Evolutionary conservation across 352 stramenopile species (phyloP).

Genomic region (Thalassiosira gravida): DNA sequence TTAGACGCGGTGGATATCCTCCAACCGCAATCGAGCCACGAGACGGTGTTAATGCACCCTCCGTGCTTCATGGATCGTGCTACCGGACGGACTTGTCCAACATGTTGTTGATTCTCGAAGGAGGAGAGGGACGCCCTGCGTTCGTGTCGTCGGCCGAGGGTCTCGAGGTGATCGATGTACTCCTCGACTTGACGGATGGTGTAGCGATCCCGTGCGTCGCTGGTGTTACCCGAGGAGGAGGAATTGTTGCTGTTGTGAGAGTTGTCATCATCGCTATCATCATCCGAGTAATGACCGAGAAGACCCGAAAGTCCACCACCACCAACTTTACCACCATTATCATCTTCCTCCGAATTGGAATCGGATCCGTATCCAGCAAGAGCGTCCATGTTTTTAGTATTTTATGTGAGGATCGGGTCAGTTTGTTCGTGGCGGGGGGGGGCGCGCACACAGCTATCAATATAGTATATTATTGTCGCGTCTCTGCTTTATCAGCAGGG

Average conservation of each 20-base stretch:
- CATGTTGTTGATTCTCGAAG: background rate
- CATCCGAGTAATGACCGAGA: slow-evolving; percentile 36
- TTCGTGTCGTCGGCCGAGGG: slow-evolving; percentile 5
- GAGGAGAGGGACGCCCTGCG: background rate
- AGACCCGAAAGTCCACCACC: slow-evolving; percentile 9
- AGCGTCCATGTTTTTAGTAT: slow-evolving; percentile 10
- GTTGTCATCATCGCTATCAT: slow-evolving; percentile 14
- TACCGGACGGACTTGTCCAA: slow-evolving; percentile 30
- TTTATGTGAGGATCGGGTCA: no score
- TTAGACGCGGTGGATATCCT: slow-evolving; percentile 30
- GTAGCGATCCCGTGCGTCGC: background rate
- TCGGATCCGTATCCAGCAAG: background rate
- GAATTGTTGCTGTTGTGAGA: slow-evolving; percentile 4
- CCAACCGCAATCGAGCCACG: slow-evolving; percentile 72
- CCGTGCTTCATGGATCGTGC: slow-evolving; percentile 70
- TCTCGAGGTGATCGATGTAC: slow-evolving; percentile 32
- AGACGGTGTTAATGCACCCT: slow-evolving; percentile 83
- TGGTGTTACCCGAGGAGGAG: background rate
- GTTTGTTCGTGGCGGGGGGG: no score
- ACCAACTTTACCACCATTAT: slow-evolving; percentile 7
- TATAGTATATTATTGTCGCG: no score
- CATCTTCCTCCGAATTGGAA: slow-evolving; percentile 10
- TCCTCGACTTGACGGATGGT: slow-evolving; percentile 18
- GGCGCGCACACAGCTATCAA: no score
- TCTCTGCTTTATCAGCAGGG: no score